Base-by-base conservation (phyloP, 495 filamentous ascomycete genomes). In the Aspergillus incahuasiensis region DNA sequence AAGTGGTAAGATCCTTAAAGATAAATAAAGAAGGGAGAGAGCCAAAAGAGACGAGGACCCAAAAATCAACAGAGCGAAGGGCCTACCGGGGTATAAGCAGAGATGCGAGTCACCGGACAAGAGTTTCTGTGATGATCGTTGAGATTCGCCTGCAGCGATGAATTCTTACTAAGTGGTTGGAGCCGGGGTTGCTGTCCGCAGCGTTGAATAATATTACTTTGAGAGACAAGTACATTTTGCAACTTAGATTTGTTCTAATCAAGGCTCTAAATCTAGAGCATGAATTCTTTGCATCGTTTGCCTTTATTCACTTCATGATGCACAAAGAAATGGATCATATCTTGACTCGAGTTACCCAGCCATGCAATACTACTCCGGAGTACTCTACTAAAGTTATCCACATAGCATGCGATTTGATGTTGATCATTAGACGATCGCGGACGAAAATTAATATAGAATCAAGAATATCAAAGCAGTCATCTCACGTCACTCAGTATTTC, bases 91-190 rank as follows among this genome's bases (percentile, higher is more conserved):
- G 47, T 45, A 50, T 49, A 49, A 43, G 35, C 48, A 56, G 35
- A 47, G 48, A 46, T 46, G 48, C 32, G 48, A 42, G 49, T 53
- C 48, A 48, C 28, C 56, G 48, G 51, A 48, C 38, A 19, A n/a
- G 61, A 59, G 57, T 55, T 72, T 73, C 66, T 60, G 59, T 65
- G 55, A 58, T 68, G 60, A 58, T 75, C 66, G 59, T 55, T 65
- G 61, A 67, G 69, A 57, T 72, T 70, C 68, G 60, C 62, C 62
- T 42, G 30, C 22, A 45, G 47, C 22, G n/a, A 48, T 43, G 38
- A 8, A 48, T 52, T 61, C 54, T 50, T 50, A 62, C 60, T 58
- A 58, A 62, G 60, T 50, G 16, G 24, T 24, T 22, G 5, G 41
- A 44, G 41, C 41, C 18, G 11, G 16, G 7, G 41, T 44, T 22